Percentiles rank a stretch among this genome's conserved stretches.
Evolutionary conservation across 1,284 basidiomycete species (phyloP).

Genomic region (Rhodotorula sp.): DNA sequence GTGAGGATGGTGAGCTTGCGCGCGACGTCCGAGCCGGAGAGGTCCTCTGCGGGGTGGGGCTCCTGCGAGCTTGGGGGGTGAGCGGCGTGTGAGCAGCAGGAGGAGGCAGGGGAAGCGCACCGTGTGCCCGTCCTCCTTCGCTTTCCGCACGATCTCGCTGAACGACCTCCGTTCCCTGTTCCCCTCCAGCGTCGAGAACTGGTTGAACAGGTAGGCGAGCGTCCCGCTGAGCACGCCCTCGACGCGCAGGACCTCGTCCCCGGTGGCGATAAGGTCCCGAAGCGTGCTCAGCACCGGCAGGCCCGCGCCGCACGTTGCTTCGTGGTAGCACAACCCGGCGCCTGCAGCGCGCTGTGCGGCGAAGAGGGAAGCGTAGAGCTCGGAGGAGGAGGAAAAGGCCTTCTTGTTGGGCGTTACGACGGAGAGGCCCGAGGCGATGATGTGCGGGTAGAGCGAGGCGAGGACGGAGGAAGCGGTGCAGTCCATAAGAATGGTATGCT

Average conservation of each 20-base stretch:
- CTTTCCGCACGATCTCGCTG: constrained; percentile 81
- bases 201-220: constrained; percentile 97
- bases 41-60: constrained; percentile 92
- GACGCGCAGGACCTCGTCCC: constrained; percentile 69
- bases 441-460: constrained; percentile 76
- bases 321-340: constrained; percentile 74
- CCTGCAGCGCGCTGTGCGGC: constrained; percentile 57
- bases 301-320: constrained; percentile 93
- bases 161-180: constrained; percentile 56
- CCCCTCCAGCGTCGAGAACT: constrained; percentile 64
- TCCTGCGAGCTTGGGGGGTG: constrained; percentile 59
- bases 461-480: constrained; percentile 85
- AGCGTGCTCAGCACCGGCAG: constrained; percentile 87
- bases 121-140: constrained; percentile 90
- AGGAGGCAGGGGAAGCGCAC: neutral
- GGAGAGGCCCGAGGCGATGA: constrained; percentile 75
- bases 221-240: constrained; percentile 81
- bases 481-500: constrained; percentile 68
- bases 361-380: constrained; percentile 72
- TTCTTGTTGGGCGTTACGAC: constrained; percentile 98
- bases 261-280: constrained; percentile 85
- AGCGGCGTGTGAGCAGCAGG: too few relatives aligned
- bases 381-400: constrained; percentile 76
- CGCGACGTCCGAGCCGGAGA: constrained; percentile 93
- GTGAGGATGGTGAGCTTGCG: constrained; percentile 93